Base-by-base conservation (phyloP, 208 protist genomes). In the Wallacemonas collosoma region DNA sequence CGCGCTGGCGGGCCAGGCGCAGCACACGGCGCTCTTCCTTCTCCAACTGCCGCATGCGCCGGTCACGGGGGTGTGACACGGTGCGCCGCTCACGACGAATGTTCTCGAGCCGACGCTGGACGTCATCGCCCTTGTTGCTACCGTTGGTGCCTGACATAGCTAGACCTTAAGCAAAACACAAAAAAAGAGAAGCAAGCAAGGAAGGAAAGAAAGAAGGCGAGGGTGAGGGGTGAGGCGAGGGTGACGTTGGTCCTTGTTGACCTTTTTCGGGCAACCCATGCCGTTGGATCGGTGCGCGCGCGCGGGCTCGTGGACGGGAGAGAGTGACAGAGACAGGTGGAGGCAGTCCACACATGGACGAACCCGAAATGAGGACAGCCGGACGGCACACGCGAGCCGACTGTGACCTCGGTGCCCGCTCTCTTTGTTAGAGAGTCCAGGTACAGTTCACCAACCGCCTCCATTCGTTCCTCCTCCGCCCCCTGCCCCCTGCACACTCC, bases 1-100 rank as follows among this genome's bases (percentile, higher is more conserved):
- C 72, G 50, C 89, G 85, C 41, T 86, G 76, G 44, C 44, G 58
- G 40, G 71, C 70, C n/a, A 90, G 57, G 1, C 79, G 65, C 39
- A 77, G 38, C 36, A 72, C 68, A 41, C 88, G 83, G 58, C 85
- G 83, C 70, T 85, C 71, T 40, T 84, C 71, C 55, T 89, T 85
- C 68, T 93, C 75, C 36, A 93, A 54, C 61, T 93, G 88, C n/a
- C 87, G 80, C 74, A 95, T 85, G 17, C 80, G 79, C 26, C 91
- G 88, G 57, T 90, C 83, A 38, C 84, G 81, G 12, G 91, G 91
- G 70, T 92, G 87, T 48, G 73, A 60, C 62, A 90, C 60, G n/a
- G 71, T 72, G 9, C 67, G 63, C 69, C 71, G 71, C 67, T 81
- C 76, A 17, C 80, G 79, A 51, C 67, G 66, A 12, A 73, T 57